Evolutionary conservation across 1,284 basidiomycete species (phyloP).

Genomic region (Mycena citricolor): DNA sequence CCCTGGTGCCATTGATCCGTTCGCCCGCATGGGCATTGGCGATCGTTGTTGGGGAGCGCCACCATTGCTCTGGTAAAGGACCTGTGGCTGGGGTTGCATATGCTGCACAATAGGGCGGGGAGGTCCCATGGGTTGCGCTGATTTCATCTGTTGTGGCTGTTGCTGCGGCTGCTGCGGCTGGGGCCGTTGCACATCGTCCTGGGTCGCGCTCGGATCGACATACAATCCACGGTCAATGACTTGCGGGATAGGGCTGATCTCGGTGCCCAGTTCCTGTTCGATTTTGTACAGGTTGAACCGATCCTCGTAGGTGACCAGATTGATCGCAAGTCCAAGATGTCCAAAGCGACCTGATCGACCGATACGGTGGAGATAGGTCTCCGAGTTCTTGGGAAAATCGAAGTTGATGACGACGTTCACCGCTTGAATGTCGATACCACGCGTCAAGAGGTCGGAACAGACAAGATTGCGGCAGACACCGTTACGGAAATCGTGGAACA

Average conservation of each 20-base stretch:
- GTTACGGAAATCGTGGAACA: constrained; percentile 99
- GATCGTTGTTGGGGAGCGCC: constrained; percentile 11
- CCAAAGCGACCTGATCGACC: constrained; percentile 98
- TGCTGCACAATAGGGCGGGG: too few species aligned
- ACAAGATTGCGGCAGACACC: constrained; percentile 98
- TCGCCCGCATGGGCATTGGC: constrained; percentile 14
- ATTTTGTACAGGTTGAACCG: constrained; percentile 97
- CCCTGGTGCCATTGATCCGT: constrained; percentile 13
- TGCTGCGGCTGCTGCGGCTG: constrained; percentile 33
- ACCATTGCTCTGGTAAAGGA: constrained; percentile 26
- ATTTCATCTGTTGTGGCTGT: constrained; percentile 17
- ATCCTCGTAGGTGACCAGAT: constrained; percentile 95
- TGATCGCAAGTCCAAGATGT: constrained; percentile 96
- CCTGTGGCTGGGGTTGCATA: constrained; percentile 22
- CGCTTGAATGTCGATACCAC: constrained; percentile 99
- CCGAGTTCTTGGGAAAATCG: constrained; percentile 98
- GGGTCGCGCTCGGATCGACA: constrained; percentile 65
- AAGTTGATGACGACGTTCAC: constrained; percentile 99
- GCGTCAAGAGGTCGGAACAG: constrained; percentile 93
- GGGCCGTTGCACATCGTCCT: constrained; percentile 42
- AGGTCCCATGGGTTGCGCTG: too few species aligned
- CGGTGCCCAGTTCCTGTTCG: constrained; percentile 97
- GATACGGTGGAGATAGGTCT: constrained; percentile 97
- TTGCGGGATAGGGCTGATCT: constrained; percentile 95
- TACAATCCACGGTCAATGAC: constrained; percentile 92